Evolutionary conservation across 2,329 filamentous ascomycete species (phyloP).

Genomic region (Fusarium mexicanum): DNA sequence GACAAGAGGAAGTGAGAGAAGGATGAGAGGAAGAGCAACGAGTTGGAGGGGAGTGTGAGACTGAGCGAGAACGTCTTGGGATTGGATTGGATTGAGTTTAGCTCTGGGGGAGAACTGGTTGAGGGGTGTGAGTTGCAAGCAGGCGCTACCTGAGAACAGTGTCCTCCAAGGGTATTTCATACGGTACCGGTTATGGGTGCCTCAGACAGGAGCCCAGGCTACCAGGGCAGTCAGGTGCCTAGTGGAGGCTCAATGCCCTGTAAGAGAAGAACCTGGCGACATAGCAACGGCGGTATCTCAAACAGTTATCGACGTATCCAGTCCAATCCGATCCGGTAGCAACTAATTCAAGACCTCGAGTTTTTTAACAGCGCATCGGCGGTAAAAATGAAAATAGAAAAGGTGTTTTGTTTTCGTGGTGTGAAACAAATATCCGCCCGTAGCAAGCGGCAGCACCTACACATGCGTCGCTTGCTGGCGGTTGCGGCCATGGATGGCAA

Average conservation of each 20-base stretch:
- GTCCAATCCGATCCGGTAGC: constrained; percentile 14
- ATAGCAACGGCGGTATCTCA: constrained; percentile 40
- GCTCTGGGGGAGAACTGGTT: constrained; percentile 37
- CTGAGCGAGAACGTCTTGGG: constrained; percentile 36
- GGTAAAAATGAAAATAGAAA: background rate
- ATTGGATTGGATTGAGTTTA: constrained; percentile 44
- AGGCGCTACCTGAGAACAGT: constrained; percentile 31
- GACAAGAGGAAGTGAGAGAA: constrained; percentile 34
- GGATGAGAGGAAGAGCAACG: constrained; percentile 34
- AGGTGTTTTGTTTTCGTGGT: constrained; percentile 20
- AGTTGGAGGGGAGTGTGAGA: constrained; percentile 34
- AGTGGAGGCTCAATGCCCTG: constrained; percentile 26
- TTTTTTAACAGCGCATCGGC: constrained; percentile 19
- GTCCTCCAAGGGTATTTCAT: background rate
- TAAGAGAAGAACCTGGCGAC: constrained; percentile 28
- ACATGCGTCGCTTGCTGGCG: constrained; percentile 9
- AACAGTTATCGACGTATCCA: constrained; percentile 23
- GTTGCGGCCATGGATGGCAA: background rate
- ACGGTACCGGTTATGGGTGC: constrained; percentile 23
- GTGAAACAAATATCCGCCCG: constrained; percentile 21
- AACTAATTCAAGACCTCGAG: background rate
- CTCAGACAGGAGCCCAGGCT: background rate
- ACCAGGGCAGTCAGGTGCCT: constrained; percentile 24
- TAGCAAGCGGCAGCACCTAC: constrained; percentile 16
- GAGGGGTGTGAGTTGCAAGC: constrained; percentile 31